Evolutionary conservation across 2,329 filamentous ascomycete species (phyloP).

Genomic region (Colletotrichum australisinense): DNA sequence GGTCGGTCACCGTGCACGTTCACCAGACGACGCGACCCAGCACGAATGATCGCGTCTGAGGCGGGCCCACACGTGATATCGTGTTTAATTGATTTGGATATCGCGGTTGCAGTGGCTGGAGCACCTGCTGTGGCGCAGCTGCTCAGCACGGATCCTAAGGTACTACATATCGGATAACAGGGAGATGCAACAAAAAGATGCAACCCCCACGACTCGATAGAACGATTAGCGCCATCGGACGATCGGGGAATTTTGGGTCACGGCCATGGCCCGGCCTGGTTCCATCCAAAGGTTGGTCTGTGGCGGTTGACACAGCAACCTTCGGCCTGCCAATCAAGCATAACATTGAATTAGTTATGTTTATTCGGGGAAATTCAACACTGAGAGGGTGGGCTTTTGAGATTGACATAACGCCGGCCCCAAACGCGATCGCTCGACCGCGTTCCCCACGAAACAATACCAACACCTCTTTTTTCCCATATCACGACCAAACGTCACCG

Average conservation of each 20-base stretch:
- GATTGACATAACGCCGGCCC: constrained; percentile 33
- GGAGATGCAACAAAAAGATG: not conserved
- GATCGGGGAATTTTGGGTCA: constrained; percentile 32
- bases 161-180: not conserved
- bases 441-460: constrained; percentile 34
- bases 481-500: constrained; percentile 25
- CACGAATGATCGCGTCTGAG: not conserved
- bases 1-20: constrained; percentile 29
- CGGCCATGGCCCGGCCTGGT: constrained; percentile 3
- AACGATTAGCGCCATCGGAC: constrained; percentile 22
- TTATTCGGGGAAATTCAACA: constrained; percentile 29
- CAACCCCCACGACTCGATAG: constrained; percentile 13
- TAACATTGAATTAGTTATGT: constrained; percentile 32
- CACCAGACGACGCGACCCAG: constrained; percentile 33
- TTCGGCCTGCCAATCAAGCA: constrained; percentile 20
- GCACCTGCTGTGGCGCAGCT: not conserved
- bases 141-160: not conserved
- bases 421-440: constrained; percentile 29
- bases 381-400: constrained; percentile 4
- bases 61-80: constrained; percentile 15
- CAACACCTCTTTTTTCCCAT: not conserved
- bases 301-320: constrained; percentile 33
- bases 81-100: constrained; percentile 28
- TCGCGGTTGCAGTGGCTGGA: not conserved
- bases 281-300: not conserved